Evolutionary conservation across 208 protist genomes (phyloP).

Genomic region (Wallacemonas collosoma): DNA sequence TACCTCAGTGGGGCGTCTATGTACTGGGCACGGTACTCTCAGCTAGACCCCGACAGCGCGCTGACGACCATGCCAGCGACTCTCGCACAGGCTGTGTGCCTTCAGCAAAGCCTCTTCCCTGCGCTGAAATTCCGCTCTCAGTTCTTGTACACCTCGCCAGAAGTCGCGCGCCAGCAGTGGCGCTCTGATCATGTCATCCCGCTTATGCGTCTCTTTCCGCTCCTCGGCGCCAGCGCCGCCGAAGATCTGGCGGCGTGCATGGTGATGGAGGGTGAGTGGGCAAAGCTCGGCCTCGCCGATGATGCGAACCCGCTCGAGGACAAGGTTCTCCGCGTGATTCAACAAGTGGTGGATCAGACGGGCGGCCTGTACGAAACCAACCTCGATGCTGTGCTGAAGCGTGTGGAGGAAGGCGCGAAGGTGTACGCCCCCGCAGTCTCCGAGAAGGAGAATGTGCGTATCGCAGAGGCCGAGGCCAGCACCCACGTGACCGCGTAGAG

Average conservation of each 20-base stretch:
- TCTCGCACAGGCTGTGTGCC: slow-evolving; percentile 66
- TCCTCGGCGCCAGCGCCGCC: slow-evolving; percentile 62
- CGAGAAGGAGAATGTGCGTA: slow-evolving; percentile 40
- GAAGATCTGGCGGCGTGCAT: slow-evolving; percentile 82
- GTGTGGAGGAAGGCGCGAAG: slow-evolving; percentile 70
- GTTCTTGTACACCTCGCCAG: slow-evolving; percentile 82
- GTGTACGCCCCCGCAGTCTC: slow-evolving; percentile 54
- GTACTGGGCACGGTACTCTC: slow-evolving; percentile 84
- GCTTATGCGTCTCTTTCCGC: slow-evolving; percentile 80
- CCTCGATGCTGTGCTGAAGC: slow-evolving; percentile 55
- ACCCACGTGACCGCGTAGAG: background rate
- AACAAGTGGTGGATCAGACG: slow-evolving; percentile 64
- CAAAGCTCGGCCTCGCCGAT: slow-evolving; percentile 40
- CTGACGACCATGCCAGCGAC: slow-evolving; percentile 66
- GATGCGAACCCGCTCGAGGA: slow-evolving; percentile 74
- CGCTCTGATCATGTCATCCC: slow-evolving; percentile 75
- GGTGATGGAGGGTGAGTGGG: slow-evolving; percentile 83
- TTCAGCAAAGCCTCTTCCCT: slow-evolving; percentile 79
- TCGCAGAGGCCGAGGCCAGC: background rate
- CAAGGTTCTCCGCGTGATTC: slow-evolving; percentile 45
- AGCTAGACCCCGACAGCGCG: slow-evolving; percentile 46
- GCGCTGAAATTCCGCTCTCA: slow-evolving; percentile 79
- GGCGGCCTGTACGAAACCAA: slow-evolving; percentile 66
- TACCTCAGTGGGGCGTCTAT: slow-evolving; percentile 75
- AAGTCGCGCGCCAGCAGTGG: slow-evolving; percentile 82